Evolutionary conservation across 2,329 filamentous ascomycete species (phyloP).

Genomic region (Diaporthe ilicicola): DNA sequence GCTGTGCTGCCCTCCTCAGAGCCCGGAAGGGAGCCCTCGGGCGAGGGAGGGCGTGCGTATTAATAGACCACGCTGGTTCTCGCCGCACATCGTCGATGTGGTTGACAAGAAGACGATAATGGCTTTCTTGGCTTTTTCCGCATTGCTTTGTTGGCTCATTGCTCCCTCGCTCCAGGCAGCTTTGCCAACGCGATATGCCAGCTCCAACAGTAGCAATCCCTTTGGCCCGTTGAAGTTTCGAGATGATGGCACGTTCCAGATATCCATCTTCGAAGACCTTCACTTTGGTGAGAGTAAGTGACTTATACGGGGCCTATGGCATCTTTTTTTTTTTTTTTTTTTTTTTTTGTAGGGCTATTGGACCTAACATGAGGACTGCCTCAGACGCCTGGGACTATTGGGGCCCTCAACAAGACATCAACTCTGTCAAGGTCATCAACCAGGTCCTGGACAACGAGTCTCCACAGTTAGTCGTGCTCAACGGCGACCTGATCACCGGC

Average conservation of each 20-base stretch:
- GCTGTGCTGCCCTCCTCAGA: not conserved
- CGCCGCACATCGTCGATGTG: not conserved
- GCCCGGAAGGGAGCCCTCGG: constrained; percentile 12
- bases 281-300: constrained; percentile 74
- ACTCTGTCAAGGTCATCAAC: constrained; percentile 46
- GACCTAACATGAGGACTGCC: not conserved
- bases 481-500: constrained; percentile 70
- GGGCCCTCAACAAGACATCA: constrained; percentile 49
- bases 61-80: not conserved
- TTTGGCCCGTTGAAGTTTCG: constrained; percentile 44
- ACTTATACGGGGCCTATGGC: no score
- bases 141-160: constrained; percentile 7
- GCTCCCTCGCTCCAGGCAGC: constrained; percentile 18
- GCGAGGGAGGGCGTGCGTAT: not conserved
- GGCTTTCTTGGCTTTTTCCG: not conserved
- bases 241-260: constrained; percentile 56
- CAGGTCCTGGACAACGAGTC: constrained; percentile 44
- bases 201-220: not conserved
- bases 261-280: constrained; percentile 72
- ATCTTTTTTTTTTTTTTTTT: no score
- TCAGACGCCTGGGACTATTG: constrained; percentile 51
- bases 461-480: constrained; percentile 63
- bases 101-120: not conserved
- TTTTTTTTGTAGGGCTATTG: not conserved
- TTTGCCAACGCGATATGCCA: not conserved